Conservation (phyloP, 176 grass and related monocot species). For the Oryza nivara region DNA sequence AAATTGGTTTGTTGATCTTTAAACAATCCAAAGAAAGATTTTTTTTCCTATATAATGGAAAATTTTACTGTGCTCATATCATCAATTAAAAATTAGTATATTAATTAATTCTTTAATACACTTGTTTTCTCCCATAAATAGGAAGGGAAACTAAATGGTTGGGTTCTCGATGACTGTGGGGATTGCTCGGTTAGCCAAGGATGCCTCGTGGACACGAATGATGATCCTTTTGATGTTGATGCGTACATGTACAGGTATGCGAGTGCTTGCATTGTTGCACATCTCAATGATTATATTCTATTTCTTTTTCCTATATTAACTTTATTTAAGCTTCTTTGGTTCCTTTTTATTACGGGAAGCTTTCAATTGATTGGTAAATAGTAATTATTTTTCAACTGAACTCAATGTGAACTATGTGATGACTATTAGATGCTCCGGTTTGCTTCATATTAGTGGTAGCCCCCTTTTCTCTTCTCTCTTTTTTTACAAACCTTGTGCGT, state of each 20-base stretch:
- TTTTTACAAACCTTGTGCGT: too few species aligned
- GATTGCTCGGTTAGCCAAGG: conserved; percentile 75
- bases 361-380: neutral
- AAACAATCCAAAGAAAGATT: too few species aligned
- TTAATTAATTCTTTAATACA: neutral
- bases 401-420: too few species aligned
- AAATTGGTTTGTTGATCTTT: too few species aligned
- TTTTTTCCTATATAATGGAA: too few species aligned
- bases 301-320: neutral
- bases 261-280: neutral
- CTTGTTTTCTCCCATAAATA: neutral
- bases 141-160: conserved; percentile 63
- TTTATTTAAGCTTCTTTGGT: neutral
- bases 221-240: conserved; percentile 60
- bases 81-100: too few species aligned
- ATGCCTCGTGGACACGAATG: conserved; percentile 75
- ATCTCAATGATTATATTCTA: neutral
- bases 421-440: too few species aligned
- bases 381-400: neutral
- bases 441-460: too few species aligned
- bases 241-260: conserved; percentile 89
- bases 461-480: too few species aligned
- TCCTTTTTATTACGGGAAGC: neutral
- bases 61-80: neutral
- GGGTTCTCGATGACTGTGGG: conserved; percentile 64